phyloP scores from a whole-genome alignment of 2,329 filamentous ascomycete genomes.

The Endoconidiophora laricicola region DNA sequence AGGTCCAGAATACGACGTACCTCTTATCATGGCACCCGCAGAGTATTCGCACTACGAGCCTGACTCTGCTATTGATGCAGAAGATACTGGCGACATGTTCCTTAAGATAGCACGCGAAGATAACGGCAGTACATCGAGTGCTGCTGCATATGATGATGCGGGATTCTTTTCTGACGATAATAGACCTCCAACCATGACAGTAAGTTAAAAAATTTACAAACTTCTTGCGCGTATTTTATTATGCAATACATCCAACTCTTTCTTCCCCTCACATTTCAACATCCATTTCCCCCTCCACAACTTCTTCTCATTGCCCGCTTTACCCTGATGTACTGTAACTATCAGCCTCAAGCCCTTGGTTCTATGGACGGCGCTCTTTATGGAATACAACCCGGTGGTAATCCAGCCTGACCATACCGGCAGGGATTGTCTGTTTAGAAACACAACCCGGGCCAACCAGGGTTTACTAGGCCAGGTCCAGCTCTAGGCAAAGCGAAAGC shows the following conservation, averaged over 20 bases:
- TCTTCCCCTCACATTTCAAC: slow-evolving; percentile 6
- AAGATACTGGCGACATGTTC: slow-evolving; percentile 42
- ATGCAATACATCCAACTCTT: background rate
- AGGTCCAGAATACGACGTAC: slow-evolving; percentile 18
- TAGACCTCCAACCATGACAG: slow-evolving; percentile 15
- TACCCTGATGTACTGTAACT: background rate
- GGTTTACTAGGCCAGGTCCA: background rate
- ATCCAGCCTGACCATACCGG: too few relatives aligned
- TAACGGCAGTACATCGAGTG: slow-evolving; percentile 21
- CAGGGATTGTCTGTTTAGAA: too few relatives aligned
- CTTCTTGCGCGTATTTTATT: background rate
- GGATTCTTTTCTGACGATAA: slow-evolving; percentile 11
- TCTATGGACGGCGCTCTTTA: background rate
- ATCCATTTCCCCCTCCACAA: slow-evolving; percentile 9
- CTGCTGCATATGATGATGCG: slow-evolving; percentile 20
- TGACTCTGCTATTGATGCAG: slow-evolving; percentile 22
- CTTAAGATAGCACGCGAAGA: slow-evolving; percentile 42
- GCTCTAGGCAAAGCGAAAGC: slow-evolving; percentile 4
- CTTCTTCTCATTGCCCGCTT: background rate
- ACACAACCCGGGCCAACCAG: background rate
- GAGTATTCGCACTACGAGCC: background rate
- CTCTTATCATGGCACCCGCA: slow-evolving; percentile 6
- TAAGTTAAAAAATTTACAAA: slow-evolving; percentile 23
- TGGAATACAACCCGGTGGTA: too few relatives aligned
- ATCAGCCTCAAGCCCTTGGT: background rate